Evolutionary conservation across 192 early-diverging fungal genomes (phyloP).

Genomic region (Backusella macrospora): DNA sequence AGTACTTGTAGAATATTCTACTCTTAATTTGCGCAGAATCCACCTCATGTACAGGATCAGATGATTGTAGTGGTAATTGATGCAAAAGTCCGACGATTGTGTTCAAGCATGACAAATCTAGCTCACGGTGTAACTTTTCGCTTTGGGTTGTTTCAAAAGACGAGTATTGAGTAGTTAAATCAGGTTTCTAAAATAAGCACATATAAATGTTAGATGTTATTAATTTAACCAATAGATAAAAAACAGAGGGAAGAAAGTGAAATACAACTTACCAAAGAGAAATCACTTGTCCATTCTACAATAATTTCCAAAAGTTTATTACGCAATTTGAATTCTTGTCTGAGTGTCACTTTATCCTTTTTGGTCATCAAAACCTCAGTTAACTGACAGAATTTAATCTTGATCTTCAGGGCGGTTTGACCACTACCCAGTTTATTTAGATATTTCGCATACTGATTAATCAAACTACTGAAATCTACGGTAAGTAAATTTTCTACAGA

Average conservation of each 20-base stretch:
- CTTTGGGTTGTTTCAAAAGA: slow-evolving; percentile 48
- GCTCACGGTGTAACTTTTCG: slow-evolving; percentile 70
- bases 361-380: slow-evolving; percentile 74
- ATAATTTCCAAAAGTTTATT: slow-evolving; percentile 74
- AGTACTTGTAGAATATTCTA: slow-evolving; percentile 70
- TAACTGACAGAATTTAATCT: slow-evolving; percentile 76
- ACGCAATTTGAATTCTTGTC: slow-evolving; percentile 73
- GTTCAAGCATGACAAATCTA: slow-evolving; percentile 79
- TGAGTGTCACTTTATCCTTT: slow-evolving; percentile 71
- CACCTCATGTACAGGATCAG: slow-evolving; percentile 58
- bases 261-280: slow-evolving; percentile 49
- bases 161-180: slow-evolving; percentile 25
- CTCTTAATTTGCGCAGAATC: slow-evolving; percentile 65
- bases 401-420: slow-evolving; percentile 64
- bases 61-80: slow-evolving; percentile 73
- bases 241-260: neutral
- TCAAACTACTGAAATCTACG: slow-evolving; percentile 71
- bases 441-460: slow-evolving; percentile 70
- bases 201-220: neutral
- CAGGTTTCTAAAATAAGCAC: slow-evolving; percentile 26
- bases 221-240: neutral
- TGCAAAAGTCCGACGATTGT: slow-evolving; percentile 70
- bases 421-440: slow-evolving; percentile 64
- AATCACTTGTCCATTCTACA: slow-evolving; percentile 81
- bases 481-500: slow-evolving; percentile 58